Evolutionary conservation across 345 rosid species (phyloP).

Genomic region (Sonneratia caseolaris): DNA sequence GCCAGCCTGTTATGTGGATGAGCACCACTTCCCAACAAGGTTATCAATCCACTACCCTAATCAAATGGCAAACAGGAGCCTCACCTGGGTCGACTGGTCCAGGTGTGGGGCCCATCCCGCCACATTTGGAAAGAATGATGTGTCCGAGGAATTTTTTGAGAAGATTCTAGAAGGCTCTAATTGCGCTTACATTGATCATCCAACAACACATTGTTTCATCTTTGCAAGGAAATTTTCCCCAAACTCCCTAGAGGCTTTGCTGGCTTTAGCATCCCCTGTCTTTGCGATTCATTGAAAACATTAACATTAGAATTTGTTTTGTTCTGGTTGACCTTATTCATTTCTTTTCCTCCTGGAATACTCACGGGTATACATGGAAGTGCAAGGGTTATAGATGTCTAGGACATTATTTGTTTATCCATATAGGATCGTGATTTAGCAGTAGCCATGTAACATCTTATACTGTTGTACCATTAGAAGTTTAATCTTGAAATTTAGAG

Average conservation of each 20-base stretch:
- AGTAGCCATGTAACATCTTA: not conserved
- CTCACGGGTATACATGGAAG: not conserved
- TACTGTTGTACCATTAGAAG: not conserved
- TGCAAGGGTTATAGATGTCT: not conserved
- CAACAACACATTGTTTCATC: conserved; percentile 42
- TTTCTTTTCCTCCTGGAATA: not conserved
- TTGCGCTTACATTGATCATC: conserved; percentile 50
- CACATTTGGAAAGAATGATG: conserved; percentile 51
- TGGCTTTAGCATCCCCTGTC: conserved; percentile 38
- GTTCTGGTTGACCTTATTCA: not conserved
- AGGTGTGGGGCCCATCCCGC: conserved; percentile 94
- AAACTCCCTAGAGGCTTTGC: conserved; percentile 56
- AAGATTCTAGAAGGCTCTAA: conserved; percentile 25
- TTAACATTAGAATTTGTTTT: not conserved
- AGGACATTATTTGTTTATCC: not conserved
- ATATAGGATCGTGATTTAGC: not conserved
- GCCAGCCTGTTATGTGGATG: conserved; percentile 76
- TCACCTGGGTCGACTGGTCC: conserved; percentile 90
- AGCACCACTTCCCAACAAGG: conserved; percentile 92
- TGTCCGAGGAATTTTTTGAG: conserved; percentile 44
- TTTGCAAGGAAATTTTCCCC: conserved; percentile 87
- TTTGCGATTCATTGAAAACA: conserved; percentile 16
- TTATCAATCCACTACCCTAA: conserved; percentile 44
- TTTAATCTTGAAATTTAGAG: not conserved
- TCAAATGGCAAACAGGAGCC: conserved; percentile 60